Percentiles rank a stretch among this genome's conserved stretches.
Evolutionary conservation across 257 asterid genomes (phyloP).

Genomic region (Gentiana macrophylla): DNA sequence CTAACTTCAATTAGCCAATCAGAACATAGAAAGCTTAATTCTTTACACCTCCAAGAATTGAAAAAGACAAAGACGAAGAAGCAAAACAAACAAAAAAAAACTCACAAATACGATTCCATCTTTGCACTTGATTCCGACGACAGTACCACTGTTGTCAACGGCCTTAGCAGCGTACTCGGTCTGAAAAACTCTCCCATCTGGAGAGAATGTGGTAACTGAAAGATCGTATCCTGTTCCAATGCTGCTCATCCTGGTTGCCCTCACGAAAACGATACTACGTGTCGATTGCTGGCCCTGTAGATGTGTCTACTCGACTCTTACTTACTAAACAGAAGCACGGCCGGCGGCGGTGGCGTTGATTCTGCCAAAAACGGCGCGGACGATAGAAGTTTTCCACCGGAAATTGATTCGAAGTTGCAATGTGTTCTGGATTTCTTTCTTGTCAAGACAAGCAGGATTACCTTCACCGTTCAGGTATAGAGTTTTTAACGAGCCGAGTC

Average conservation of each 20-base stretch:
- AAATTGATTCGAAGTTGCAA: background rate
- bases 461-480: too few species aligned
- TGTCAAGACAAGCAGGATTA: constrained; percentile 1
- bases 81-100: background rate
- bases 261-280: too few species aligned
- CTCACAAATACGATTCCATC: constrained; percentile 78
- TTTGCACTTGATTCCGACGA: constrained; percentile 81
- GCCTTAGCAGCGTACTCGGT: constrained; percentile 96
- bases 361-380: too few species aligned
- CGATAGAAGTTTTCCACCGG: background rate
- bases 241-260: constrained; percentile 53
- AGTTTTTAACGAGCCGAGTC: too few species aligned
- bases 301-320: too few species aligned
- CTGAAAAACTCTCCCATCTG: constrained; percentile 95
- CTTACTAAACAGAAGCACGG: too few species aligned
- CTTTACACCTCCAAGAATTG: background rate
- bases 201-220: constrained; percentile 85
- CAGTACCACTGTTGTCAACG: constrained; percentile 90
- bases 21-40: too few species aligned
- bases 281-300: too few species aligned
- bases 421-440: background rate
- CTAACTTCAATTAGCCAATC: background rate
- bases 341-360: too few species aligned
- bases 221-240: constrained; percentile 93
- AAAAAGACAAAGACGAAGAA: background rate